These are phyloP conservation scores for Kalaharituber pfeilii DNA, from an alignment of 2,329 filamentous ascomycete genomes.

Conservation along the genomic window DNA sequence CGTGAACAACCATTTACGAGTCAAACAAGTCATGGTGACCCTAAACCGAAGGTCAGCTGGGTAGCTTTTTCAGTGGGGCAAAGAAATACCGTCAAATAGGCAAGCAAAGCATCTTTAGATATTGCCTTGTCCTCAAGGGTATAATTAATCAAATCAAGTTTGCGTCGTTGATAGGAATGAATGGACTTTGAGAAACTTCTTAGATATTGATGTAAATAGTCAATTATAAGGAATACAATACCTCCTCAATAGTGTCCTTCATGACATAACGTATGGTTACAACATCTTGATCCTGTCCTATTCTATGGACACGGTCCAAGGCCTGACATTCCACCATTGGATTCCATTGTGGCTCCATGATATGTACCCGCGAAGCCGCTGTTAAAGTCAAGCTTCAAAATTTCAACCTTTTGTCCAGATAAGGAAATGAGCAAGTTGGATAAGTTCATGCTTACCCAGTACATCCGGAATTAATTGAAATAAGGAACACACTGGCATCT, in stretches of 20 bases:
- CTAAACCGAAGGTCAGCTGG: no score
- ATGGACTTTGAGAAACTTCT: no score
- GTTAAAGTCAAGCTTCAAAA: constrained; percentile 21
- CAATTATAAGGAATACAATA: no score
- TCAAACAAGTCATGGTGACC: no score
- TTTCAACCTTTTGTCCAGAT: constrained; percentile 5
- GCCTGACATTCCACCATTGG: constrained; percentile 25
- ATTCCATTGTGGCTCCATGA: constrained; percentile 26
- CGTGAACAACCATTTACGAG: no score
- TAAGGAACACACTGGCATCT: constrained; percentile 24
- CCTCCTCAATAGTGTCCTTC: constrained; percentile 23
- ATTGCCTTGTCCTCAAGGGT: no score
- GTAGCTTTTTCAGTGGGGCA: no score
- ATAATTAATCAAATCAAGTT: no score
- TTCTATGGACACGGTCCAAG: constrained; percentile 22
- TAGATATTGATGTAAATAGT: no score
- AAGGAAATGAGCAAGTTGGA: constrained; percentile 1
- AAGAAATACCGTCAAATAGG: no score
- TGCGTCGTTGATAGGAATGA: no score
- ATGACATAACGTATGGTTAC: constrained; percentile 23
- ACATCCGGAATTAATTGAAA: constrained; percentile 25
- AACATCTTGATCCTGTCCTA: constrained; percentile 22
- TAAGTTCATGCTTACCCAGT: constrained; percentile 23
- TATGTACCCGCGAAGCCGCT: constrained; percentile 22
- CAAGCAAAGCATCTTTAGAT: no score